A percentile compares a stretch with the other conserved stretches of the same genome.
Evolutionary conservation across 2,329 filamentous ascomycete species (phyloP).

Genomic region (Colletotrichum echinochloae): DNA sequence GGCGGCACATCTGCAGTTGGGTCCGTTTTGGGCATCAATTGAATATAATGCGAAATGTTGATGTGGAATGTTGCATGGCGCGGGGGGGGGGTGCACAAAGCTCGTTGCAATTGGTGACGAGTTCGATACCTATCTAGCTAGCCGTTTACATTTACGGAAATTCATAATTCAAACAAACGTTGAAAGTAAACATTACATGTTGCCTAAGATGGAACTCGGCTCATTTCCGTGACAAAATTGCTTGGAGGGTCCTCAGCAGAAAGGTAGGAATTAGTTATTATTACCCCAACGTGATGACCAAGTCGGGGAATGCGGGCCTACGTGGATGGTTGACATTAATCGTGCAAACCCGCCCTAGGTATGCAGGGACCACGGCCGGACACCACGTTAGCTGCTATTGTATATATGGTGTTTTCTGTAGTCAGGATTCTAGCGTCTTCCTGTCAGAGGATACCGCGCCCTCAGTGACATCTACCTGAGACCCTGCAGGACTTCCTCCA

Average conservation of each 20-base stretch:
- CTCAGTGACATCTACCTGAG: no score
- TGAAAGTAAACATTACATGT: background rate
- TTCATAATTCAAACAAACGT: constrained; percentile 23
- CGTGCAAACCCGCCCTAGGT: constrained; percentile 15
- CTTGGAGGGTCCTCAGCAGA: background rate
- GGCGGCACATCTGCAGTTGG: constrained; percentile 20
- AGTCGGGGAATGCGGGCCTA: constrained; percentile 29
- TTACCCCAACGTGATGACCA: background rate
- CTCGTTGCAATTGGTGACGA: constrained; percentile 26
- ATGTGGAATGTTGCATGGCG: constrained; percentile 38
- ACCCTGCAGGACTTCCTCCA: background rate
- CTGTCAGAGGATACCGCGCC: background rate
- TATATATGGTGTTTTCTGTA: background rate
- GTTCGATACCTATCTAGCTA: constrained; percentile 4
- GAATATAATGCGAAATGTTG: constrained; percentile 36
- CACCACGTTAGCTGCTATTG: background rate
- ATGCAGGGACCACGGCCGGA: background rate
- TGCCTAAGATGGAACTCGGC: background rate
- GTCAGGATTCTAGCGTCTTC: background rate
- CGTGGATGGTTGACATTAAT: background rate
- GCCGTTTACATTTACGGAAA: background rate
- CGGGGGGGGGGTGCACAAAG: constrained; percentile 19
- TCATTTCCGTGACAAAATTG: constrained; percentile 10
- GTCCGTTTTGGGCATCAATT: constrained; percentile 20
- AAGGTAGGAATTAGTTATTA: background rate